Percentiles rank a stretch among this genome's conserved stretches.
Conservation (phyloP, 139 green algal genomes). For the Closterium sp. region DNA sequence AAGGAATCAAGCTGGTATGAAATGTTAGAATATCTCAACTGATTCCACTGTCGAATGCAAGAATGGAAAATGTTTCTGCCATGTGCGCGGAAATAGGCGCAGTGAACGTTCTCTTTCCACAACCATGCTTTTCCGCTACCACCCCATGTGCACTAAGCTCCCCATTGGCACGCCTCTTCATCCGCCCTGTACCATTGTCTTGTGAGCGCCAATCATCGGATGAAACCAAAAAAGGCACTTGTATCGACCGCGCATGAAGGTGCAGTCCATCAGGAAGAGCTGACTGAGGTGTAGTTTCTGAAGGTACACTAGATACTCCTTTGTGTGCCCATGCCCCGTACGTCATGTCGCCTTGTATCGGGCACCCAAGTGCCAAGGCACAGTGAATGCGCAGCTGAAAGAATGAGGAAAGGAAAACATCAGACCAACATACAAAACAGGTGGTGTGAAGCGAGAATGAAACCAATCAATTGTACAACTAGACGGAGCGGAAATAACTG, state of each 20-base stretch:
- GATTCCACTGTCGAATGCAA: neutral
- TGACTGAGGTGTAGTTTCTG: neutral
- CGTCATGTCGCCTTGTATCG: neutral
- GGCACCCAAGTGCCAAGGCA: neutral
- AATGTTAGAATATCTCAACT: no score
- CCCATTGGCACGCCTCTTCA: neutral
- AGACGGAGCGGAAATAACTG: no score
- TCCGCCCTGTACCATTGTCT: neutral
- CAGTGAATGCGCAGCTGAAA: neutral
- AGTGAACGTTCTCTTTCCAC: neutral
- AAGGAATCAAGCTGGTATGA: no score
- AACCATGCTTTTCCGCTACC: neutral
- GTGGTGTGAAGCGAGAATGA: neutral
- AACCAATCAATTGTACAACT: neutral
- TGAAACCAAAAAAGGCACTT: neutral
- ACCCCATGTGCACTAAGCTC: neutral
- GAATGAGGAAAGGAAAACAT: neutral
- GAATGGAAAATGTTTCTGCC: neutral
- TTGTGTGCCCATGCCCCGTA: neutral
- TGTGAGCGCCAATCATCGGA: neutral
- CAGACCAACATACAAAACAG: neutral
- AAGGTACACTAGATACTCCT: neutral
- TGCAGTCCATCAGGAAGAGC: neutral
- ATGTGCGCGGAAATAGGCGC: neutral
- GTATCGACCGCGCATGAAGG: neutral